These are phyloP conservation scores for Sechiopsis laciniata DNA, from an alignment of 306 rosid genomes.

Conservation along the genomic window DNA sequence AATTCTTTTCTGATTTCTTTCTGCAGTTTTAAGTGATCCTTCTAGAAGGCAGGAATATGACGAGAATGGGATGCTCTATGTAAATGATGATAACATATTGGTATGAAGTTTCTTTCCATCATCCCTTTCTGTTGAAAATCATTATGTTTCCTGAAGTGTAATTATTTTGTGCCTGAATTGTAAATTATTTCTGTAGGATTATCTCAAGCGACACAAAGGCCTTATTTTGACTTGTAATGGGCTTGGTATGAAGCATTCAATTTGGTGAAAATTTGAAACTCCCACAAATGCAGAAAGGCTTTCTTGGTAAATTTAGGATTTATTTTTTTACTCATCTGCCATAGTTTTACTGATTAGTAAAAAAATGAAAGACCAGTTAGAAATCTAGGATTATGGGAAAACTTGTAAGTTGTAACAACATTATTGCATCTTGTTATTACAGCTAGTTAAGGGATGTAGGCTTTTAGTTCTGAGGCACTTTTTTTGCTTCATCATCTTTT, in stretches of 20 bases:
- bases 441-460: neutral
- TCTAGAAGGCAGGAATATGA: constrained; percentile 76
- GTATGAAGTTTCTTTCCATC: constrained; percentile 48
- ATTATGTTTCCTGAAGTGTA: neutral
- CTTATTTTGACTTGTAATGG: constrained; percentile 97
- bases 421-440: neutral
- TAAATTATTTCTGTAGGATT: constrained; percentile 52
- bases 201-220: constrained; percentile 88
- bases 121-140: neutral
- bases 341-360: neutral
- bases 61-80: constrained; percentile 67
- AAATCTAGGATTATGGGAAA: neutral
- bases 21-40: constrained; percentile 86
- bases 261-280: constrained; percentile 45
- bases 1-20: constrained; percentile 7
- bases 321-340: neutral
- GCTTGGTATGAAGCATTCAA: constrained; percentile 79
- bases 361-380: neutral
- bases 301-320: neutral
- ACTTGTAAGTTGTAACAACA: neutral
- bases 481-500: neutral
- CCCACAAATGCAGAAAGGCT: neutral
- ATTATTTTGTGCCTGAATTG: neutral
- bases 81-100: constrained; percentile 63
- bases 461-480: constrained; percentile 1